phyloP scores from a whole-genome alignment of 139 green algal species.

The Chlorella vulgaris region DNA sequence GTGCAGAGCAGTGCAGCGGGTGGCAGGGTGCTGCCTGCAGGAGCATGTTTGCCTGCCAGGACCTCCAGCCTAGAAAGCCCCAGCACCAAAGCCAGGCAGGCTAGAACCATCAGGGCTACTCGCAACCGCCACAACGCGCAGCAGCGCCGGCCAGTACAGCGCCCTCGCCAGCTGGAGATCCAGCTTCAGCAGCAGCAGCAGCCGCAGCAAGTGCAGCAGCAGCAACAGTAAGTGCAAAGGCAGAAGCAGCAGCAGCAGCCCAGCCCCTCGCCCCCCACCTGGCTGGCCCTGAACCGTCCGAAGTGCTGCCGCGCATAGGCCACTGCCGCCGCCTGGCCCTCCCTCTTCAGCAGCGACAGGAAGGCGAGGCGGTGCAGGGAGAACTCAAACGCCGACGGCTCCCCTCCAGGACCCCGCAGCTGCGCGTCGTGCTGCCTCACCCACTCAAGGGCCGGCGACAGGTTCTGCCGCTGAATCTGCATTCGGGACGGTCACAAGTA shows the following conservation, averaged over 20 bases:
- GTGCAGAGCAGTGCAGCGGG: no score
- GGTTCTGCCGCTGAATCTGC: slow-evolving; percentile 51
- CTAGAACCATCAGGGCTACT: no score
- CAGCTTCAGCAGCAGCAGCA: no score
- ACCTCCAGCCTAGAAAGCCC: no score
- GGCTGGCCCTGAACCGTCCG: slow-evolving; percentile 26
- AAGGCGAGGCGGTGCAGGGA: slow-evolving; percentile 85
- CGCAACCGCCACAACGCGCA: no score
- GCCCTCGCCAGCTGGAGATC: no score
- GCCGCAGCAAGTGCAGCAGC: neutral
- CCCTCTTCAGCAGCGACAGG: slow-evolving; percentile 65
- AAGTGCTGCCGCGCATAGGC: slow-evolving; percentile 82
- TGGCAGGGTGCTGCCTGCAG: no score
- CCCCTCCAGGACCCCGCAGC: slow-evolving; percentile 40
- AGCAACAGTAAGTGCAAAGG: neutral
- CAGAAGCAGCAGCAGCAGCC: neutral
- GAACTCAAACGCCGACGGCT: slow-evolving; percentile 79
- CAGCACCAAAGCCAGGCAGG: no score
- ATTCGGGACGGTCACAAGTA: neutral
- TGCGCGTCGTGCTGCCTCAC: slow-evolving; percentile 62
- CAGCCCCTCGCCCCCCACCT: no score
- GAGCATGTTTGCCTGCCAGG: no score
- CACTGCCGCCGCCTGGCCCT: slow-evolving; percentile 66
- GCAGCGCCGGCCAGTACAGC: no score
- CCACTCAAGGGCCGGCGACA: slow-evolving; percentile 85